A percentile compares a stretch with the other conserved stretches of the same genome.
Evolutionary conservation across 2,329 filamentous ascomycete species (phyloP).

Genomic region (Fusarium drepaniforme): DNA sequence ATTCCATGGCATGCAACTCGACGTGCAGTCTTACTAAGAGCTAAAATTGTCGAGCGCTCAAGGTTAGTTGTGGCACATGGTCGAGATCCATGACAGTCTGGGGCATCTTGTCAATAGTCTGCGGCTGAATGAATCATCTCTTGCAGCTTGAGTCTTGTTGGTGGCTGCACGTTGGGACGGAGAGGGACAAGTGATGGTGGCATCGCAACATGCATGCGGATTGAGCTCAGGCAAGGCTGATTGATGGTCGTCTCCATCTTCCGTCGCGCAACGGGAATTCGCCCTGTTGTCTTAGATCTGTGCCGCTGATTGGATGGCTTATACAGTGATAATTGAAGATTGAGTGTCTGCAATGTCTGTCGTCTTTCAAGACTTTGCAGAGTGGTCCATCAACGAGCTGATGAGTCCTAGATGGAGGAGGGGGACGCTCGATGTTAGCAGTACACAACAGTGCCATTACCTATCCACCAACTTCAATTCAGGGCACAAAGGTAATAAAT

Average conservation of each 20-base stretch:
- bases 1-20: slow-evolving; percentile 25
- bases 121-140: neutral
- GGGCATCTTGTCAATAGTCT: slow-evolving; percentile 5
- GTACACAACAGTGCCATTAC: neutral
- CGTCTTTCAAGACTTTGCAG: neutral
- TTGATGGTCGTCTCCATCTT: slow-evolving; percentile 1
- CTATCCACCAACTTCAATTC: neutral
- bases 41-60: slow-evolving; percentile 25
- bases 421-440: neutral
- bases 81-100: slow-evolving; percentile 1
- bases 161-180: neutral
- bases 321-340: neutral
- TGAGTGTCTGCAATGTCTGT: neutral
- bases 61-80: slow-evolving; percentile 11
- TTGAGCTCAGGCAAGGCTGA: neutral
- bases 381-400: neutral
- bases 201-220: neutral
- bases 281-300: neutral
- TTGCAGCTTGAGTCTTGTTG: slow-evolving; percentile 3
- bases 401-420: neutral
- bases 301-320: neutral
- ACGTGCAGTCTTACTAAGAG: slow-evolving; percentile 38
- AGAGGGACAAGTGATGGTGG: neutral
- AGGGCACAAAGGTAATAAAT: neutral
- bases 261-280: neutral